Base-by-base conservation (phyloP, 2,329 filamentous ascomycete species). In the Tolypocladium sp. region DNA sequence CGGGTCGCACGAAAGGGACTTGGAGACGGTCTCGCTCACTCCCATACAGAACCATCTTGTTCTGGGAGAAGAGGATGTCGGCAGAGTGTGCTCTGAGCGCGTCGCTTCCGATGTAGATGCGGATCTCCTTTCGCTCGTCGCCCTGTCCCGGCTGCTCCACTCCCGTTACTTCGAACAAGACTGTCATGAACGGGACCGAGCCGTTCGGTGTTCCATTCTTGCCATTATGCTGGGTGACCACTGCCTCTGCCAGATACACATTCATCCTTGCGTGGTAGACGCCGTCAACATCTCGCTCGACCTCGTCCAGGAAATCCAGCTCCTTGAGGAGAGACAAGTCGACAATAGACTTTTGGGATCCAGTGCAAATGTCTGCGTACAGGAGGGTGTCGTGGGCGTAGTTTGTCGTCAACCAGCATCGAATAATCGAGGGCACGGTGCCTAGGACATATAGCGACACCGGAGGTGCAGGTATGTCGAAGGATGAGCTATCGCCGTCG, bases 331-430 rank as follows among this genome's bases (percentile, higher is more conserved):
- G 80, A 7, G 85, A 83, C 65, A 84, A 81, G 59, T 94, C 89
- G 53, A 99, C 76, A n/a, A 85, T 86, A 1, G 94, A 97, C 66
- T 86, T 88, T 71, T 92, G 92, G 6, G 94, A 96, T 2, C 93
- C 94, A 2, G 91, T 93, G 73, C 94, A 97, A 2, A 97, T 81
- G 40, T 92, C 92, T 41, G 92, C 94, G 70, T 97, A 97, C 6
- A 97, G 79, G 20, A 97, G 82, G 12, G 91, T 89, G 64, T 89
- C 87, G 70, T 96, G 93, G 17, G 92, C 93, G 74, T 96, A 97
- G 67, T 91, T 88, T 41, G 87, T 89, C 33, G 90, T 93, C 66
- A 97, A 80, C 92, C 94, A 97, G 77, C 94, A 99, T 62, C 94
- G 88, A 59, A 97, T 90, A 64, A 99, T 96, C 37, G 92, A 91